Base-by-base conservation (phyloP, 176 grass and related monocot species). In the Oryza meyeriana region DNA sequence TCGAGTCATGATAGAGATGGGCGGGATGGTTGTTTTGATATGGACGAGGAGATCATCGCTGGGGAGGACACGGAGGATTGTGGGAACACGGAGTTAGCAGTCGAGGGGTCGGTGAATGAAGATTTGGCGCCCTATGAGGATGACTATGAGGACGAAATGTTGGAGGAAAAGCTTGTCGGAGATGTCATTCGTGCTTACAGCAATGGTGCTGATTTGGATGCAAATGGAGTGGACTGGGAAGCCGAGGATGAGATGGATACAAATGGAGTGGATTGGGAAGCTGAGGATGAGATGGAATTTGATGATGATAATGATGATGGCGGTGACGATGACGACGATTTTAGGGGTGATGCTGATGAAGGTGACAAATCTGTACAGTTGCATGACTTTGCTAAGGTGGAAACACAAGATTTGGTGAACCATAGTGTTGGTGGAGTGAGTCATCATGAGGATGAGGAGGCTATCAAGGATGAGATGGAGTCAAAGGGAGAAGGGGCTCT, bases 181-280 rank as follows among this genome's bases (percentile, higher is more conserved):
- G 87, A 91, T 69, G 71, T 89, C 8, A 84, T 94, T 25, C 89
- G 82, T 55, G 58, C 85, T 39, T 86, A 88, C 61, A 79, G 86
- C 72, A 88, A 84, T 63, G 92, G 85, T 74, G 89, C 66, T 70
- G 77, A 87, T 28, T 52, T 86, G 32, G 80, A 91, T 65, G 42
- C 64, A 38, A 83, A 84, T 47, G 83, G 31, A 80, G 92, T 47
- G 45, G 82, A 81, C 45, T 75, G 70, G 66, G 68, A 81, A 4
- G 33, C 33, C 10, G 74, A 79, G 83, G 84, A 90, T 63, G 88
- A 86, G 67, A 83, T 79, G 74, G 88, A 16, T n/a, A n/a, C 64
- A 38, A 83, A 84, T 47, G 83, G 31, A 80, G 92, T 47, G 45
- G 82, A 81, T 38, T 75, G 70, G 66, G 68, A 81, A 4, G 33